Percentiles rank a stretch among this genome's conserved stretches.
Evolutionary conservation across 257 asterid species (phyloP).

Genomic region (Fraxinus excelsior): DNA sequence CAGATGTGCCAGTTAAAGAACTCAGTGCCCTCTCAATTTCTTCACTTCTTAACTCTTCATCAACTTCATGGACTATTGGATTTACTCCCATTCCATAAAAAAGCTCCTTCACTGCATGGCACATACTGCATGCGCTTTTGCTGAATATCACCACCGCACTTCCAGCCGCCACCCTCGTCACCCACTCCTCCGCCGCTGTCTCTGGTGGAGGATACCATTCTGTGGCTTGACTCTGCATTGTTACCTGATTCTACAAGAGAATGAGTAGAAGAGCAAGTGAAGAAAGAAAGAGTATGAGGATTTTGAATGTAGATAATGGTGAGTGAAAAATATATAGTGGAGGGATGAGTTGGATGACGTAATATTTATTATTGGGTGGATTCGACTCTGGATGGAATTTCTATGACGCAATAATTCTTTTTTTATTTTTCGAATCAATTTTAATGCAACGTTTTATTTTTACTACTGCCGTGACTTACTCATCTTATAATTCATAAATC

Average conservation of each 20-base stretch:
- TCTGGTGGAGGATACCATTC: no score
- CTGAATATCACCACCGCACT: constrained; percentile 11
- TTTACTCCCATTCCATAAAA: constrained; percentile 3
- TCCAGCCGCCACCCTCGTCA: neutral
- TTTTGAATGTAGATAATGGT: no score
- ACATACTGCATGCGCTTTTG: neutral
- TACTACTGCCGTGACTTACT: no score
- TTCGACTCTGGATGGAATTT: no score
- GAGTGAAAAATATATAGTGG: no score
- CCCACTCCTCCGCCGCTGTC: neutral
- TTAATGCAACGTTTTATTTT: no score
- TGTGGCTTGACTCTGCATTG: neutral
- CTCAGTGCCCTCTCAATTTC: neutral
- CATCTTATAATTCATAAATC: no score
- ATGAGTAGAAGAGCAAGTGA: neutral
- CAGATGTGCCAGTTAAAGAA: neutral
- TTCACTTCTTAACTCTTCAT: neutral
- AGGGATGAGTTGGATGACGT: no score
- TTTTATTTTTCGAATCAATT: no score
- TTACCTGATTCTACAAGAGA: neutral
- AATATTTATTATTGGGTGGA: no score
- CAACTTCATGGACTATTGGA: neutral
- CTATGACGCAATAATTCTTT: no score
- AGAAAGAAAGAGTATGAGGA: no score
- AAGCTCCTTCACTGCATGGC: neutral